Percentiles rank a stretch among this genome's conserved stretches.
phyloP scores from a whole-genome alignment of 345 rosid species.

The Salix exigua region DNA sequence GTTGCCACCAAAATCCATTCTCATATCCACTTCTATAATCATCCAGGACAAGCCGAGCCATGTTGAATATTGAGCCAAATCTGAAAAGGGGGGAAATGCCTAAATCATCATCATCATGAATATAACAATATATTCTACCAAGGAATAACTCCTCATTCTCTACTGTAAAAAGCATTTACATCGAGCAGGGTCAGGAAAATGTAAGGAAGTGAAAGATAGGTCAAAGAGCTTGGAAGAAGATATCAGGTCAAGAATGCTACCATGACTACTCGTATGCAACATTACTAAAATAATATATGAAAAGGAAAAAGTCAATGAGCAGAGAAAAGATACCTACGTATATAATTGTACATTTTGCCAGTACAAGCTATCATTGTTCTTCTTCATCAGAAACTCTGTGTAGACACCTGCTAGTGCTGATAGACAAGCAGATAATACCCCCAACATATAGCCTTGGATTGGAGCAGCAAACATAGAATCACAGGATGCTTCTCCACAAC shows the following conservation, averaged over 20 bases:
- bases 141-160: neutral
- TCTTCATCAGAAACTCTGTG: slow-evolving; percentile 94
- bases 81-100: slow-evolving; percentile 27
- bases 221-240: neutral
- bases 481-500: slow-evolving; percentile 83
- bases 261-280: neutral
- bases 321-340: slow-evolving; percentile 67
- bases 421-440: slow-evolving; percentile 78
- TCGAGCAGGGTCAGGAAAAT: neutral
- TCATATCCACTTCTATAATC: slow-evolving; percentile 86
- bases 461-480: slow-evolving; percentile 88
- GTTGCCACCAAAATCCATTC: slow-evolving; percentile 94
- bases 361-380: slow-evolving; percentile 85
- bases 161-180: neutral
- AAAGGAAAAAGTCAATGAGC: neutral
- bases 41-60: slow-evolving; percentile 74
- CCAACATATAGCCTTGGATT: slow-evolving; percentile 82
- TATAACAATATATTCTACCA: neutral
- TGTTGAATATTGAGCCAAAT: slow-evolving; percentile 80
- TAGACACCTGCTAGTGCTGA: slow-evolving; percentile 94
- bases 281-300: neutral
- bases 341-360: slow-evolving; percentile 95
- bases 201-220: neutral
- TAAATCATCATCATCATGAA: neutral
- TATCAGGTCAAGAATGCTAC: neutral